These are phyloP conservation scores for Ceratocystis variospora DNA, from an alignment of 2,329 filamentous ascomycete species.

Conservation along the genomic window DNA sequence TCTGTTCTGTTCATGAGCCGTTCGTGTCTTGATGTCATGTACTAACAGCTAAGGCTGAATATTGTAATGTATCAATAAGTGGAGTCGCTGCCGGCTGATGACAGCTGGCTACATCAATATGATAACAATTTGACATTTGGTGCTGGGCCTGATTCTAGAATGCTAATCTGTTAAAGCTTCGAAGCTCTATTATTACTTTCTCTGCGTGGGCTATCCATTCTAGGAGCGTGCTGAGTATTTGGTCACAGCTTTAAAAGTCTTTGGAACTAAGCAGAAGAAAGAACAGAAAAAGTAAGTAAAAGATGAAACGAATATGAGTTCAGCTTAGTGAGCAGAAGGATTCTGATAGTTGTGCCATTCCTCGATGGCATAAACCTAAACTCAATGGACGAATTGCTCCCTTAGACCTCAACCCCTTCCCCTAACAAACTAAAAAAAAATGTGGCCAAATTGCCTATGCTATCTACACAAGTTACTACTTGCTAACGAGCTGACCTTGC, in stretches of 20 bases:
- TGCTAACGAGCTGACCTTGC: neutral
- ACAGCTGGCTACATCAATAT: neutral
- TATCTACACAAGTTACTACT: neutral
- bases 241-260: neutral
- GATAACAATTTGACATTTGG: neutral
- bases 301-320: no score
- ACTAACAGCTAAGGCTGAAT: no score
- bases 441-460: constrained; percentile 19
- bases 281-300: neutral
- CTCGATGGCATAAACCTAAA: neutral
- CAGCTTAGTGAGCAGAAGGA: neutral
- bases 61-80: no score
- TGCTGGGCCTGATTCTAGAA: neutral
- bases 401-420: neutral
- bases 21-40: no score
- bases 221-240: neutral
- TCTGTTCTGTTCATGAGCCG: no score
- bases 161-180: neutral
- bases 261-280: neutral
- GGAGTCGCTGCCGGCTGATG: neutral
- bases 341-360: neutral
- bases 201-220: neutral
- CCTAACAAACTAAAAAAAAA: neutral
- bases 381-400: neutral
- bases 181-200: constrained; percentile 5